Base-by-base conservation (phyloP, 148 eudicot species). In the Vaccinium vitisidaea region DNA sequence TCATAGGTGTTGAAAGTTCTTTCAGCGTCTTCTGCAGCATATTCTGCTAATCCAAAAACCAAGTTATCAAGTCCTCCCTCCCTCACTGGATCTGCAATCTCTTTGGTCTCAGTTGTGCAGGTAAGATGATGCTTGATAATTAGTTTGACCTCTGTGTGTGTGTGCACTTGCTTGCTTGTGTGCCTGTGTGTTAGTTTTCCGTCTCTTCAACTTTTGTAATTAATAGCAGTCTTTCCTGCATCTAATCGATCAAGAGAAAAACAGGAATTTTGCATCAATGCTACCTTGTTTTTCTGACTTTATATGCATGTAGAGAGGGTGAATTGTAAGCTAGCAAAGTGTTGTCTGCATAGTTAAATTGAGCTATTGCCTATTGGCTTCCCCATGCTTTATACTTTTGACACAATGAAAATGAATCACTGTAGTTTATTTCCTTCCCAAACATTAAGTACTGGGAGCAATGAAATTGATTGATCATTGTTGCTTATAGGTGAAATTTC, bases 21-120 rank as follows among this genome's bases (percentile, higher is more conserved):
- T 5, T 89, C 93, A 11, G 91, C 89, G 13, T 92, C 94, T 77
- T 88, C 93, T 15, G 80, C 94, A 53, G 92, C 94, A 56, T 89
- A 89, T 88, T 92, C 92, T 25, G 90, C 91, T 59, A 89, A 88
- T 80, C 94, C 93, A 2, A 73, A 65, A 32, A 77, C 87, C 59
- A 92, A 89, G 86, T 53, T 91, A 79, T 86, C 90, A 46, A 87
- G 54, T 85, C 89, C 91, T 16, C 94, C 94, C 74, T 74, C 80
- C 19, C 84, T 92, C 32, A 86, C 86, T 86, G 94, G 93, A 77
- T 89, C 93, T 52, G 82, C 89, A n/a, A 89, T 92, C 69, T 91
- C 94, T 80, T 85, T 92, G 80, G 94, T 92, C 52, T 92, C 94
- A 81, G 87, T 91, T 39, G 90, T 91, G 82, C 94, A 92, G 91